Conservation (phyloP, 257 asterid species). For the Fraxinus americana region DNA sequence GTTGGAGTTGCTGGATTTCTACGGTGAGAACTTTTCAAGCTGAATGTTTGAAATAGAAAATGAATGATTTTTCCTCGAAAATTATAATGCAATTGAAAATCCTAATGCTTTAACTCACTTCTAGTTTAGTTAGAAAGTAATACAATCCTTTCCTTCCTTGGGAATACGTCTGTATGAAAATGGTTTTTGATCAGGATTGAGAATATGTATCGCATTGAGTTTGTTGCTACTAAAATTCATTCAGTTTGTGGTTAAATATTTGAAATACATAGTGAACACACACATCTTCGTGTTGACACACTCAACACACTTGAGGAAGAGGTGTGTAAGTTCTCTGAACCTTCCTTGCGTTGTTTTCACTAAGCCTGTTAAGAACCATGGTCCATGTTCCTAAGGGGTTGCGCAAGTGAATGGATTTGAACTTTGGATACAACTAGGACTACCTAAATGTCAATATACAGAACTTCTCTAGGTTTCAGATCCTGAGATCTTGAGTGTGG, state of each 20-base stretch:
- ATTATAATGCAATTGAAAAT: neutral
- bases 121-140: no score
- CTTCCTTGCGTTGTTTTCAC: neutral
- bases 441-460: neutral
- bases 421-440: neutral
- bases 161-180: no score
- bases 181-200: neutral
- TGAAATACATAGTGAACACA: neutral
- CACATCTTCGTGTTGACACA: neutral
- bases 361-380: neutral
- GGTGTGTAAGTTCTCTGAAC: neutral
- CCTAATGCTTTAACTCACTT: neutral
- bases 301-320: neutral
- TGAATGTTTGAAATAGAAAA: constrained; percentile 2
- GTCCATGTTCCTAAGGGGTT: neutral
- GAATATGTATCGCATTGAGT: neutral
- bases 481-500: neutral
- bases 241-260: neutral
- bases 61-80: neutral
- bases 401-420: neutral
- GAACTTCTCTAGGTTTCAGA: neutral
- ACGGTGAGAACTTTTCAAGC: neutral
- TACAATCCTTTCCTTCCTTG: no score
- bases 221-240: neutral
- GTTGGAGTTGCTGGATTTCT: neutral